Conservation (phyloP, 2,329 filamentous ascomycete species). For the Apiospora marii region DNA sequence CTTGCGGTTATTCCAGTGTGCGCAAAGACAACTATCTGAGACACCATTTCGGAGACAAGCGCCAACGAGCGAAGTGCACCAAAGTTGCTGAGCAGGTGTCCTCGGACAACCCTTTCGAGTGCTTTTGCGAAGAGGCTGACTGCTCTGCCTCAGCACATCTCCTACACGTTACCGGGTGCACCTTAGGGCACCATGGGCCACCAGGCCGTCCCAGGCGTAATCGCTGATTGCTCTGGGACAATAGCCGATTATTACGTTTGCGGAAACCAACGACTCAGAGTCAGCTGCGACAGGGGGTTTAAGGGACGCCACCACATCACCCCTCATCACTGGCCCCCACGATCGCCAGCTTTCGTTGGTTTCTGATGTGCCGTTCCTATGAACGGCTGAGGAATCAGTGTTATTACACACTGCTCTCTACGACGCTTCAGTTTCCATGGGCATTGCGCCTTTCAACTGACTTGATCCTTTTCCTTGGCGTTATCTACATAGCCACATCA, state of each 20-base stretch:
- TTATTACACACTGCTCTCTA: background rate
- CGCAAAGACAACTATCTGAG: conserved; percentile 5
- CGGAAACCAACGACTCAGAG: background rate
- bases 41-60: background rate
- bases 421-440: no score
- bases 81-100: background rate
- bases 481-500: no score
- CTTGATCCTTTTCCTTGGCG: no score
- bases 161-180: background rate
- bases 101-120: background rate
- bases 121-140: background rate
- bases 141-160: background rate
- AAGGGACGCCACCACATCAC: background rate
- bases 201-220: background rate
- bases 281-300: background rate
- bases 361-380: background rate
- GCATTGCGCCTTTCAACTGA: no score
- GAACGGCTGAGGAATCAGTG: background rate
- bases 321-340: background rate
- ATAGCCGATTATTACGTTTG: background rate
- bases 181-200: background rate
- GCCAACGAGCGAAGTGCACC: background rate
- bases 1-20: background rate
- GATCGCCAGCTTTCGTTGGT: background rate
- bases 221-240: no score